Evolutionary conservation across 306 rosid species (phyloP), one percentile per base, ranked within the genome.

Genomic region (Oxytropis ochrocephala): DNA sequence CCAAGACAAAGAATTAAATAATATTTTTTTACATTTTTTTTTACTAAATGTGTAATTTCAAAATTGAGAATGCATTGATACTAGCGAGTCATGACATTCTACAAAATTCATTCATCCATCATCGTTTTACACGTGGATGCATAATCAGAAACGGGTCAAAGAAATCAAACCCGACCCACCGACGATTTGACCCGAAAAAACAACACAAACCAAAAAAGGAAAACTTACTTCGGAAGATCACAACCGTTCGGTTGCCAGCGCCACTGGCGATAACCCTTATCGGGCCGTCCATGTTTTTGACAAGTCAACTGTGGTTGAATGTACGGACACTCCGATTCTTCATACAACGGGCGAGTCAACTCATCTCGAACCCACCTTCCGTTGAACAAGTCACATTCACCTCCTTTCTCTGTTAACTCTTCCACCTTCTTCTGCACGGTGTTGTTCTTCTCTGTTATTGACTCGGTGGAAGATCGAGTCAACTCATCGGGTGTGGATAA

Each of bases 271-370:
- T 86, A 90, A 2, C 78, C 85, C 66, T 55, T 78, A 5, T 94
- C 97, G 0, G 92, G 90, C 3, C 98, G 89, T 1, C 97, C 97
- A 7, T 87, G 99, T 14, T 85, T 70, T 54, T 85, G 91, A 83
- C 99, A 94, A 36, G 97, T 91, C 78, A 94, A 63, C 83, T 88
- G 97, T 0, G 99, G 99, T 62, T 91, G 97, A 21, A 94, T 91
- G 82, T 94, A 94, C 27, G 99, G 99, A 77, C 99, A 94, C 21
- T 94, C 99, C 52, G 89, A 82, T 77, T 94, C 99, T 47, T 87
- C 82, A 75, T 94, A 94, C 7, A 87, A 82, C n/a, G 99, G 96
- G 30, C 92, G 77, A 76, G 44, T 81, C 78, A 76, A 77, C 82
- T 85, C 97, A 79, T 88, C 99, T 39, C 81, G 12, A 0, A 94